These are phyloP conservation scores for Leccinum subrobustum DNA, from an alignment of 1,284 basidiomycete genomes.

Conservation along the genomic window DNA sequence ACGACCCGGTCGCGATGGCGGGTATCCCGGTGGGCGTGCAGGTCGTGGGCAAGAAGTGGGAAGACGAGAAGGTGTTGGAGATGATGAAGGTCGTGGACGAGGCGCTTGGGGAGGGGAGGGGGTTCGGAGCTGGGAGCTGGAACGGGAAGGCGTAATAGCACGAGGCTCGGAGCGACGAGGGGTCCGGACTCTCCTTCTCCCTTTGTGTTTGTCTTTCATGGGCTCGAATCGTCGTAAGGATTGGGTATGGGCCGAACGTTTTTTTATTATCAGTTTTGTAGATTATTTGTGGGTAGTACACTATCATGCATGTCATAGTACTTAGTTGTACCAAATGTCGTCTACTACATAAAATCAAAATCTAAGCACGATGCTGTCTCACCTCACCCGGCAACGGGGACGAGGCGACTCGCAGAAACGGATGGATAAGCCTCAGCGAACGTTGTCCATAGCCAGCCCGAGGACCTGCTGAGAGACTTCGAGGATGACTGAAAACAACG, in stretches of 20 bases:
- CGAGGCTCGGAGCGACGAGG: background rate
- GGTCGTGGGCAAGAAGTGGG: conserved; percentile 73
- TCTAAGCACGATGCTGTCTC: background rate
- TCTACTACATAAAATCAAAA: background rate
- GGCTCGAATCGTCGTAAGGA: background rate
- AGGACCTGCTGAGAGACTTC: background rate
- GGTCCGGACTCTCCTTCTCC: background rate
- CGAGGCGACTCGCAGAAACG: background rate
- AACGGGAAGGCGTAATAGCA: conserved; percentile 16
- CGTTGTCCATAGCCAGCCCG: too few relatives aligned
- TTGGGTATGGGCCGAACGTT: background rate
- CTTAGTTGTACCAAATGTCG: background rate
- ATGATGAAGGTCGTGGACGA: conserved; percentile 82
- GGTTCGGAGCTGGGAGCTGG: conserved; percentile 52
- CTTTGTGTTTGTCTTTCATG: background rate
- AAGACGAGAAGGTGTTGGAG: conserved; percentile 84
- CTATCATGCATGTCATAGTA: background rate
- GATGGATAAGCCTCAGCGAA: background rate
- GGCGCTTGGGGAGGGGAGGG: conserved; percentile 52
- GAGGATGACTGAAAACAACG: background rate
- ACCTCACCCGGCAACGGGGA: background rate
- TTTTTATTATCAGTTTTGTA: background rate
- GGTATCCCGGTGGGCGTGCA: conserved; percentile 87
- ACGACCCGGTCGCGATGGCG: conserved; percentile 70
- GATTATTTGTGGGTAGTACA: background rate